Percentiles rank a stretch among this genome's conserved stretches.
Conservation (phyloP, 2,329 filamentous ascomycete genomes). For the Apiospora pterosperma region DNA sequence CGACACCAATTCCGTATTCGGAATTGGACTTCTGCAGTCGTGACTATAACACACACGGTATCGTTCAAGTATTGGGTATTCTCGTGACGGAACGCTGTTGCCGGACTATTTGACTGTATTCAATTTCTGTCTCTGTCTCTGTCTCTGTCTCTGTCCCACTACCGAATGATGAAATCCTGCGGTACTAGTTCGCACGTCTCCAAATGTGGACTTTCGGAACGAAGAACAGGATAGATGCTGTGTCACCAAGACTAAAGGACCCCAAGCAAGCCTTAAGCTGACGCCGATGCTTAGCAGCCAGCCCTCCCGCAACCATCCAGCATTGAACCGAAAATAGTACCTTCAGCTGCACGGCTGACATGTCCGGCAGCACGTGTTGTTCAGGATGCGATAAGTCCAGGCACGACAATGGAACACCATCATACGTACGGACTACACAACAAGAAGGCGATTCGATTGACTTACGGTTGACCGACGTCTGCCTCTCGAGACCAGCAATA, state of each 20-base stretch:
- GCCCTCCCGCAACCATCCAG: not conserved
- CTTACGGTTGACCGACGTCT: not conserved
- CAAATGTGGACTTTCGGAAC: not conserved
- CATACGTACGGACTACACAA: no score
- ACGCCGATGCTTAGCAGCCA: not conserved
- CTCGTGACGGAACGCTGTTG: not conserved
- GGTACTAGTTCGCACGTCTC: not conserved
- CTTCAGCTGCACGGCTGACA: not conserved
- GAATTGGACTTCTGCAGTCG: not conserved
- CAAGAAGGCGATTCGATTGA: no score
- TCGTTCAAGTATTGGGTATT: not conserved
- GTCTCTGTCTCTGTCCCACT: not conserved
- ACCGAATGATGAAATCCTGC: not conserved
- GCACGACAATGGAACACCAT: not conserved
- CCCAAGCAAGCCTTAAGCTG: not conserved
- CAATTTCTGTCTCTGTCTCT: not conserved
- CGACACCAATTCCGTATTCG: slow-evolving; percentile 6
- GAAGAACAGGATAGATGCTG: not conserved
- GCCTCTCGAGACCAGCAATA: not conserved
- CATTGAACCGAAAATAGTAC: not conserved
- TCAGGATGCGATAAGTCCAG: not conserved
- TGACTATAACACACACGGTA: not conserved
- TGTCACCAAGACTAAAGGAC: not conserved
- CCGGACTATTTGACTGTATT: not conserved
- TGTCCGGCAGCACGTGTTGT: not conserved